Evolutionary conservation across 2,329 filamentous ascomycete species (phyloP).

Genomic region (Paradendryphiella salina): DNA sequence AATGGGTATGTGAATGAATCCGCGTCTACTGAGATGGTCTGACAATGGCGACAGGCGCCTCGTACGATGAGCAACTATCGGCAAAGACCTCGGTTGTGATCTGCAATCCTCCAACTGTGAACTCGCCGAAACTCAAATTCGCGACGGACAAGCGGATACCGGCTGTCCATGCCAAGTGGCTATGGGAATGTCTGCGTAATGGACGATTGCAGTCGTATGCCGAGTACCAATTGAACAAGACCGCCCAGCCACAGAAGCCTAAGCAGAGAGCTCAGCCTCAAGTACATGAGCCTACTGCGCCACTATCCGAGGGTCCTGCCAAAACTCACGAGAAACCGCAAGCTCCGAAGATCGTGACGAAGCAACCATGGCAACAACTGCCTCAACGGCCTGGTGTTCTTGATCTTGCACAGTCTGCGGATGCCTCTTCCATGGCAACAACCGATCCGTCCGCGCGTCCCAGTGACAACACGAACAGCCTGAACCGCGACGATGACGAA

Average conservation of each 20-base stretch:
- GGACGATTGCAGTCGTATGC: conserved; percentile 55
- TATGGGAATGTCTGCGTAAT: conserved; percentile 74
- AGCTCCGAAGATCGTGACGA: conserved; percentile 17
- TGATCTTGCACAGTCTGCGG: conserved; percentile 30
- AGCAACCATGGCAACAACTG: conserved; percentile 19
- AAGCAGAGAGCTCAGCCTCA: conserved; percentile 20
- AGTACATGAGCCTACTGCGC: conserved; percentile 24
- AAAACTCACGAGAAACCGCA: conserved; percentile 28
- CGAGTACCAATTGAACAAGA: conserved; percentile 43
- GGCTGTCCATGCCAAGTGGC: conserved; percentile 79
- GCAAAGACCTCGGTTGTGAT: conserved; percentile 74
- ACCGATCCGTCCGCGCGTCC: conserved; percentile 20
- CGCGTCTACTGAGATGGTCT: conserved; percentile 9
- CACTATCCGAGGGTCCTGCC: conserved; percentile 26
- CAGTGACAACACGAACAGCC: conserved; percentile 14
- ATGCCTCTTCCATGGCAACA: conserved; percentile 25
- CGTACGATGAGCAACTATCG: conserved; percentile 77
- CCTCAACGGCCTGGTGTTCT: conserved; percentile 27
- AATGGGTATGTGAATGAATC: conserved; percentile 57
- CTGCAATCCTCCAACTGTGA: conserved; percentile 63
- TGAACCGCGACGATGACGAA: conserved; percentile 16
- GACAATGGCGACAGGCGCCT: conserved; percentile 60
- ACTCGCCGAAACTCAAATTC: conserved; percentile 75
- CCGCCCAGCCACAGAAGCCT: conserved; percentile 18
- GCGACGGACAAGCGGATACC: conserved; percentile 76